Conservation (phyloP, 192 early-diverging fungal species). For the Podila minutissima region DNA sequence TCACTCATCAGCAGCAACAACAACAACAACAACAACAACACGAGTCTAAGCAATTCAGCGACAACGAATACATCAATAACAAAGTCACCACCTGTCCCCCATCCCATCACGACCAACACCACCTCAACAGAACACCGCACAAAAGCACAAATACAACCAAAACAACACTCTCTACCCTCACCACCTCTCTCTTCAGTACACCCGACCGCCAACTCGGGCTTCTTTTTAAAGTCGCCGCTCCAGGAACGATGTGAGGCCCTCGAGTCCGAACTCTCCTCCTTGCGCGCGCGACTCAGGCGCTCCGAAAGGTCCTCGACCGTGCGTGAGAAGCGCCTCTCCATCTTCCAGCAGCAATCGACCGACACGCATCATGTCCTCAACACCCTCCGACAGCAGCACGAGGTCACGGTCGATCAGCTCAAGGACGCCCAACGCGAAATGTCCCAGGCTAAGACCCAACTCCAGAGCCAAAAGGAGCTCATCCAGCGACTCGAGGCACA, state of each 20-base stretch:
- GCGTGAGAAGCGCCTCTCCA: conserved; percentile 31
- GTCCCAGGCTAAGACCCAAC: background rate
- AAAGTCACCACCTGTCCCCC: background rate
- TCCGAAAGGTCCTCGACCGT: conserved; percentile 19
- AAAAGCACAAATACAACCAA: background rate
- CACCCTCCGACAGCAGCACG: conserved; percentile 28
- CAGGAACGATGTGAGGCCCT: conserved; percentile 28
- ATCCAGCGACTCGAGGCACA: conserved; percentile 11
- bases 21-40: background rate
- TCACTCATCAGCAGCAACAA: background rate
- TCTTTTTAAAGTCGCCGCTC: conserved; percentile 14
- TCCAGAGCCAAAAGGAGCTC: conserved; percentile 5
- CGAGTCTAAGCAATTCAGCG: background rate
- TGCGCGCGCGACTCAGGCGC: conserved; percentile 12
- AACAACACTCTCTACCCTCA: background rate
- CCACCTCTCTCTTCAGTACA: conserved; percentile 4
- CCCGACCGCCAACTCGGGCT: background rate
- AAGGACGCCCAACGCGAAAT: conserved; percentile 15
- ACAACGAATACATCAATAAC: background rate
- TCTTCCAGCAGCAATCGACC: conserved; percentile 21
- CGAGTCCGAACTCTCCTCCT: conserved; percentile 18
- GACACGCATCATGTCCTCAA: conserved; percentile 22
- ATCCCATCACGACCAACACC: background rate
- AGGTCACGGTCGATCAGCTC: conserved; percentile 21
- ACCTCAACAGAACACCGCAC: background rate